Percentiles rank a stretch among this genome's conserved stretches.
Conservation (phyloP, 2,329 filamentous ascomycete species). For the Aschersonia sp. region DNA sequence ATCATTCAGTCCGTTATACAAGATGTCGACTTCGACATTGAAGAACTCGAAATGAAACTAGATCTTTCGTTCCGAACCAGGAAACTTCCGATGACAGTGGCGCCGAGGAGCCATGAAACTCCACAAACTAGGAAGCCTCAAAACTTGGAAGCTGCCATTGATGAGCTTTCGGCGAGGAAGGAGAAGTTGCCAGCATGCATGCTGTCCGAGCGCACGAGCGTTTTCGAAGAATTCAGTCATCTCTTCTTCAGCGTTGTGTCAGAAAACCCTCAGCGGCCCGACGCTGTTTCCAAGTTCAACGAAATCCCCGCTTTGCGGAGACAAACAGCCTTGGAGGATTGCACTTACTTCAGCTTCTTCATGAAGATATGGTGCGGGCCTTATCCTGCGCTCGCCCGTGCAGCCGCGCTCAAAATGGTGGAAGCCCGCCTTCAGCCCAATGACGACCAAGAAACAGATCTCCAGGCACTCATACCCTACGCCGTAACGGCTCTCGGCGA, state of each 20-base stretch:
- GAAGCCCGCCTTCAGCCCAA: conserved; percentile 39
- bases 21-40: conserved; percentile 55
- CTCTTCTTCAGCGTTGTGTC: conserved; percentile 41
- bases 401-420: conserved; percentile 52
- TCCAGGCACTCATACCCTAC: conserved; percentile 77
- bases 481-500: conserved; percentile 62
- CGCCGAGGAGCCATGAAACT: conserved; percentile 14
- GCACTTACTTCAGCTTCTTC: conserved; percentile 63
- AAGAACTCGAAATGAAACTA: conserved; percentile 60
- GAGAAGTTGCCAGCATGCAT: conserved; percentile 36
- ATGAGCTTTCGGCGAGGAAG: conserved; percentile 21
- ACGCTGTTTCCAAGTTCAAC: conserved; percentile 35
- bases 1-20: conserved; percentile 54
- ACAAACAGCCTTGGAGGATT: conserved; percentile 38
- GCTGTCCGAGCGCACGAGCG: conserved; percentile 28
- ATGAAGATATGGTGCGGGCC: conserved; percentile 59
- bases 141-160: conserved; percentile 24
- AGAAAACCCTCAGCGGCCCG: conserved; percentile 22
- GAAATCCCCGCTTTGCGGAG: conserved; percentile 38
- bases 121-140: conserved; percentile 15
- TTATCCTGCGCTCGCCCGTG: conserved; percentile 53
- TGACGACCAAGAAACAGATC: conserved; percentile 40
- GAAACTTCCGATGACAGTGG: conserved; percentile 38
- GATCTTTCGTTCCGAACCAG: conserved; percentile 51
- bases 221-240: conserved; percentile 44